Evolutionary conservation across 306 rosid species (phyloP), one percentile per base, ranked within the genome.

Genomic region (Pyrus bretschneideri): DNA sequence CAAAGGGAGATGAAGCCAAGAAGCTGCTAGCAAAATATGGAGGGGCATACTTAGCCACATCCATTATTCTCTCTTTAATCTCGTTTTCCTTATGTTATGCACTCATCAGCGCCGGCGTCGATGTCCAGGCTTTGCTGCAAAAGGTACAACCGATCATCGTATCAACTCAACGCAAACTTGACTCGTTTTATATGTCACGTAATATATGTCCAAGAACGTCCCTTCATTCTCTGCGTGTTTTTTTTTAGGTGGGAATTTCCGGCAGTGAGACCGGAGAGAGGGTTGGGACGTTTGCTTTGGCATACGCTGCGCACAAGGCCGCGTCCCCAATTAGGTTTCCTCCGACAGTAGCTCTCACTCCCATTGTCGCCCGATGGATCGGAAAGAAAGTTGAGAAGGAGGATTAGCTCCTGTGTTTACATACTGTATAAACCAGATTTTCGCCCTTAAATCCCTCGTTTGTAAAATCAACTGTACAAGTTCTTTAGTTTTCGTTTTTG

Each of bases 291-390:
- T 88, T 95, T 55, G 98, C 97, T 76, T 85, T 92, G 89, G 96
- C 98, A 44, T 95, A 95, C 80, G 98, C 98, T 45, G 97, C 97
- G 4, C 98, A 95, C 72, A 92, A 92, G 81, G 97, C 97, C 44
- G 97, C 98, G 67, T 95, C 98, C 58, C 98, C 97, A 1, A 92
- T 95, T 72, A 90, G 97, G 86, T 95, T 90, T 82, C 98, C 98
- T 77, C 97, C 97, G 4, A 95, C 97, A 0, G 98, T 92, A 1
- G 97, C 98, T 77, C 96, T 92, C 67, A 95, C 98, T 77, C 93
- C 98, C 40, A 76, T 95, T 29, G 96, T 92, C 40, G 98, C 98
- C 15, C 64, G 87, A 69, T 95, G 98, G 97, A 92, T 92, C 27
- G 97, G 96, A 60, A 92, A 88, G 88, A 92, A 86, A 64, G 91